Evolutionary conservation across 306 rosid genomes (phyloP).

Genomic region (Gynostemma pentaphyllum): DNA sequence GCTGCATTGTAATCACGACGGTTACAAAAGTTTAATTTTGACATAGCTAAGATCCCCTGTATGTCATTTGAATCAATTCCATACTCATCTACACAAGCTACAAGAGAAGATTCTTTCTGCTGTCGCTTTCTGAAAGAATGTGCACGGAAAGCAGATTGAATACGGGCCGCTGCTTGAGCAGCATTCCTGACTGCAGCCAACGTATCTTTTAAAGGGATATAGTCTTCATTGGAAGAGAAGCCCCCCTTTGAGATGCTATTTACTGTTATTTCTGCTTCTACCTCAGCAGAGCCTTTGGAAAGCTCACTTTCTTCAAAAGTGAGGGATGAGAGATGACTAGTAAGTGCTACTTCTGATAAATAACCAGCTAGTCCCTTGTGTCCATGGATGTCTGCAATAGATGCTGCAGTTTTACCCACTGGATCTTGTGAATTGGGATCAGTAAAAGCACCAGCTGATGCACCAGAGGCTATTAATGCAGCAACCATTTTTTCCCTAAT

Average conservation of each 20-base stretch:
- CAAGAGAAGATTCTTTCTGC: slow-evolving; percentile 29
- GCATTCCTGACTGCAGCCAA: slow-evolving; percentile 84
- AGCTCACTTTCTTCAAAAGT: slow-evolving; percentile 57
- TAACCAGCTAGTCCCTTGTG: slow-evolving; percentile 96
- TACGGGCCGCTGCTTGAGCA: slow-evolving; percentile 83
- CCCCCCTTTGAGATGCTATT: slow-evolving; percentile 36
- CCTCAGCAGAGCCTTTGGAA: slow-evolving; percentile 52
- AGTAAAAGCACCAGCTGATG: slow-evolving; percentile 95
- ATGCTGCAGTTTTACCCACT: slow-evolving; percentile 70
- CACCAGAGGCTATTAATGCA: slow-evolving; percentile 75
- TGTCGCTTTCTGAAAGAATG: slow-evolving; percentile 58
- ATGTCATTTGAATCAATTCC: slow-evolving; percentile 29
- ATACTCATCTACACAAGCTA: slow-evolving; percentile 30
- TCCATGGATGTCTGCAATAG: slow-evolving; percentile 59
- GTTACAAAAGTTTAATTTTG: slow-evolving; percentile 48
- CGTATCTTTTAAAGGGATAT: slow-evolving; percentile 38
- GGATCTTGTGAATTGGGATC: slow-evolving; percentile 72
- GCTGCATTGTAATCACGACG: slow-evolving; percentile 55
- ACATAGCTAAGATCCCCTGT: slow-evolving; percentile 52
- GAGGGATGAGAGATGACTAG: slow-evolving; percentile 84
- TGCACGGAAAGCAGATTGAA: slow-evolving; percentile 88
- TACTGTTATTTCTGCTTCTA: slow-evolving; percentile 55
- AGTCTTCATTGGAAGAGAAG: slow-evolving; percentile 38
- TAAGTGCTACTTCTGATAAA: slow-evolving; percentile 74
- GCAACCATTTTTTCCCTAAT: slow-evolving; percentile 88